Evolutionary conservation across 371 early-diverging fungal species (phyloP).

Genomic region (Astathelohania contejeani): DNA sequence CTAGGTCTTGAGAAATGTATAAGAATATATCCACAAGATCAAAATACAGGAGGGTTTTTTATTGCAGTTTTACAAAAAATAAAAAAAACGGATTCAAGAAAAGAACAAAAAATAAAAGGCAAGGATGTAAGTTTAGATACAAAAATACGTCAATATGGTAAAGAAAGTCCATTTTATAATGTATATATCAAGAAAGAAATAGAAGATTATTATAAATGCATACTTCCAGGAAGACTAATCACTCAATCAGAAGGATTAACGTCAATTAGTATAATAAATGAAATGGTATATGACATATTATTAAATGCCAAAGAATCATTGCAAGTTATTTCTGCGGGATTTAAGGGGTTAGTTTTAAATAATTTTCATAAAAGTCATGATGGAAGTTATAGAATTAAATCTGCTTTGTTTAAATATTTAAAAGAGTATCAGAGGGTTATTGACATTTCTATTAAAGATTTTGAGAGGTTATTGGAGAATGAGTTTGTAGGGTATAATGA

Average conservation of each 20-base stretch:
- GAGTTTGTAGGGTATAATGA: neutral
- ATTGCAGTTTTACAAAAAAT: slow-evolving; percentile 80
- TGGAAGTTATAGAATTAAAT: slow-evolving; percentile 24
- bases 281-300: neutral
- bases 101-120: neutral
- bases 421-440: neutral
- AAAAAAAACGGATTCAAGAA: neutral
- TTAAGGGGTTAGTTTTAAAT: slow-evolving; percentile 9
- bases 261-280: too few species aligned
- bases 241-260: too few species aligned
- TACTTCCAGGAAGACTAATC: too few species aligned
- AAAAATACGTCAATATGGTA: too few species aligned
- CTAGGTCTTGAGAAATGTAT: slow-evolving; percentile 64
- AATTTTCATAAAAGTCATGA: slow-evolving; percentile 4
- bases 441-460: slow-evolving; percentile 2
- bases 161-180: too few species aligned
- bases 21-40: slow-evolving; percentile 77
- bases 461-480: slow-evolving; percentile 10
- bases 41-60: slow-evolving; percentile 97
- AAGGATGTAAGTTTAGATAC: neutral
- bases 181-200: neutral
- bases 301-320: neutral
- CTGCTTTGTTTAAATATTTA: slow-evolving; percentile 1
- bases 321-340: slow-evolving; percentile 19
- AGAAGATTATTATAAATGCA: neutral